These are phyloP conservation scores for Nitzschia inconspicua DNA, from an alignment of 108 stramenopile species.

Conservation along the genomic window DNA sequence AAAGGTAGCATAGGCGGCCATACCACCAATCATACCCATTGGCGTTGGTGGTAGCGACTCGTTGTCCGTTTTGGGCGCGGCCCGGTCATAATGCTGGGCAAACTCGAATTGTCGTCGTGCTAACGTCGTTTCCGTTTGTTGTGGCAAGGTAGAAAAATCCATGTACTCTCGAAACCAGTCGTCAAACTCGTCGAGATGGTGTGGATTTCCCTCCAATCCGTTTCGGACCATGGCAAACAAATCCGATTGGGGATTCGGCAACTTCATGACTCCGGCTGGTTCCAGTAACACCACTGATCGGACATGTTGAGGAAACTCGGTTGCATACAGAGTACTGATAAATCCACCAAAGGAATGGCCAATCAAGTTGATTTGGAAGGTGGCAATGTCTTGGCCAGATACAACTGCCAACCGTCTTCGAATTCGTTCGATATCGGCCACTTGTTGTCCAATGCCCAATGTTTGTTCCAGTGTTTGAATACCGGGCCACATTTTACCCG, in stretches of 20 bases:
- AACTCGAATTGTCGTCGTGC: conserved; percentile 14
- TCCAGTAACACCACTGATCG: conserved; percentile 11
- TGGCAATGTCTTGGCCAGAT: not conserved
- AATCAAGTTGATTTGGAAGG: conserved; percentile 5
- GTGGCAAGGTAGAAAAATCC: conserved; percentile 6
- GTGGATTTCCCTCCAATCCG: conserved; percentile 2
- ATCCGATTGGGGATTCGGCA: conserved; percentile 1
- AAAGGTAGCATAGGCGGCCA: conserved; percentile 19
- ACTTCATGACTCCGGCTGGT: conserved; percentile 5
- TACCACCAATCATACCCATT: conserved; percentile 8
- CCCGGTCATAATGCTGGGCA: conserved; percentile 8
- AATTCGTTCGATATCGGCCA: conserved; percentile 22
- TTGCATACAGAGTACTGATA: conserved; percentile 14
- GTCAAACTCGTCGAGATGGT: conserved; percentile 8
- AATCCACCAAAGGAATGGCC: conserved; percentile 25
- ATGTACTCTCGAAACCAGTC: conserved; percentile 8
- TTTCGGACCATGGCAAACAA: conserved; percentile 6
- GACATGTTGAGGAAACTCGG: conserved; percentile 14
- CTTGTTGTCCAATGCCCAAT: conserved; percentile 20
- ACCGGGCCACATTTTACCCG: conserved; percentile 25
- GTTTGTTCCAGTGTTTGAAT: conserved; percentile 12
- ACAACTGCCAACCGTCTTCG: conserved; percentile 2
- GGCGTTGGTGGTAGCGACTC: too few species aligned
- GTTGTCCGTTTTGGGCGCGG: not conserved
- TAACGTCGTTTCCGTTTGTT: conserved; percentile 20